A percentile compares a stretch with the other conserved stretches of the same genome.
phyloP scores from a whole-genome alignment of 2,329 filamentous ascomycete species.

The Pseudogymnoascus verrucosus region DNA sequence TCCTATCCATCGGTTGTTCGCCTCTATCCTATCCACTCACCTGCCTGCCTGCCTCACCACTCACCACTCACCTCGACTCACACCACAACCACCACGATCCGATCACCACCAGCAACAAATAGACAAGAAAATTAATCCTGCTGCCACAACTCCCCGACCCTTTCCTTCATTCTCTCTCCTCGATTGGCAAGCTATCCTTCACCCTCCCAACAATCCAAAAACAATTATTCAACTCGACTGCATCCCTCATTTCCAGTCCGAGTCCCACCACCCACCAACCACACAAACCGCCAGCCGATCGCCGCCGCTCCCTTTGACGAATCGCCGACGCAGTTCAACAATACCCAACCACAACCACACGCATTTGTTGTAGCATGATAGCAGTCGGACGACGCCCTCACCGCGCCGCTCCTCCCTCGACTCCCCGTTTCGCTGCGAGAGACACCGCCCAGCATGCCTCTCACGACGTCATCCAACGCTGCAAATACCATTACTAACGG shows the following conservation, averaged over 20 bases:
- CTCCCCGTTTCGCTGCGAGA: background rate
- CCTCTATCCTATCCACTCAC: background rate
- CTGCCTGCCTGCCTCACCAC: background rate
- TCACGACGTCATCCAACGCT: conserved; percentile 23
- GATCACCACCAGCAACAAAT: background rate
- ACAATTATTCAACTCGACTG: background rate
- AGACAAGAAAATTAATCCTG: background rate
- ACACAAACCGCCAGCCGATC: background rate
- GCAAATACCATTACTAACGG: conserved; percentile 20
- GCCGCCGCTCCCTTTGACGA: background rate
- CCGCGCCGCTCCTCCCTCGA: conserved; percentile 1
- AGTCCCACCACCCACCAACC: background rate
- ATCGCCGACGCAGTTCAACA: background rate
- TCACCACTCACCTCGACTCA: background rate
- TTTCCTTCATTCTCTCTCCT: background rate
- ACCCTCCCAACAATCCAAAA: background rate
- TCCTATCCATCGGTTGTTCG: background rate
- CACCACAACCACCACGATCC: background rate
- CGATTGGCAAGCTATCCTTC: background rate
- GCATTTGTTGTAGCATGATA: background rate
- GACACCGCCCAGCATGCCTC: conserved; percentile 19
- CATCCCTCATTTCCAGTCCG: background rate
- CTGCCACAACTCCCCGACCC: background rate
- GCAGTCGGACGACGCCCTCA: background rate
- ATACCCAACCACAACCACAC: background rate